phyloP scores from a whole-genome alignment of 805 yeast genomes.

The Ascoidea asiatica region DNA sequence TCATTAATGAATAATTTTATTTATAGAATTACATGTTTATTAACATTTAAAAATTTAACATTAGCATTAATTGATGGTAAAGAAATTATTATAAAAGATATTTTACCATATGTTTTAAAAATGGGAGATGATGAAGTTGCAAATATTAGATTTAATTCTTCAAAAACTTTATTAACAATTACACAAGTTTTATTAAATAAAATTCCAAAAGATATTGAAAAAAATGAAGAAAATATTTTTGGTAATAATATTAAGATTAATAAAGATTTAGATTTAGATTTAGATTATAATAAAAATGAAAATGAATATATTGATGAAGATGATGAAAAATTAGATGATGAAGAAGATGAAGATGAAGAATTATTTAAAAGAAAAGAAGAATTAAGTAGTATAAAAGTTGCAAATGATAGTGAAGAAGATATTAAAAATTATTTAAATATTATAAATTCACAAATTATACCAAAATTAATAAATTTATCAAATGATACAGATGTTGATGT shows the following conservation, averaged over 20 bases:
- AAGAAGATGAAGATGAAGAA: conserved; percentile 15
- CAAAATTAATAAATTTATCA: conserved; percentile 49
- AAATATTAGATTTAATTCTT: conserved; percentile 89
- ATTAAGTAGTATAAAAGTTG: conserved; percentile 15
- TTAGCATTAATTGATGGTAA: conserved; percentile 46
- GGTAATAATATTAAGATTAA: conserved; percentile 4
- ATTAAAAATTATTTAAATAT: conserved; percentile 16
- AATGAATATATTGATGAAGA: conserved; percentile 2
- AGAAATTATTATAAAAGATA: conserved; percentile 41
- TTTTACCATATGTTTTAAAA: conserved; percentile 68
- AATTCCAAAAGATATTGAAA: conserved; percentile 9
- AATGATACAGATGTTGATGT: conserved; percentile 82
- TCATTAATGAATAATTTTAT: conserved; percentile 47
- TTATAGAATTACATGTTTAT: conserved; percentile 81
- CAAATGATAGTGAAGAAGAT: conserved; percentile 8
- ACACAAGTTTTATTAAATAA: conserved; percentile 34
- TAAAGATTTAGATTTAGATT: conserved; percentile 4
- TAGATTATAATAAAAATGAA: conserved; percentile 1
- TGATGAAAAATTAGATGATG: conserved; percentile 14
- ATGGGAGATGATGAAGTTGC: conserved; percentile 78
- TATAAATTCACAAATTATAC: conserved; percentile 39
- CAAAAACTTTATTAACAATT: conserved; percentile 61
- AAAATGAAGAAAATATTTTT: conserved; percentile 8
- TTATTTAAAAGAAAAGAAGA: conserved; percentile 13
- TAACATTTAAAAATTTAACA: conserved; percentile 72